Conservation (phyloP, 169 alveolate genomes). For the Eimeria praecox region DNA sequence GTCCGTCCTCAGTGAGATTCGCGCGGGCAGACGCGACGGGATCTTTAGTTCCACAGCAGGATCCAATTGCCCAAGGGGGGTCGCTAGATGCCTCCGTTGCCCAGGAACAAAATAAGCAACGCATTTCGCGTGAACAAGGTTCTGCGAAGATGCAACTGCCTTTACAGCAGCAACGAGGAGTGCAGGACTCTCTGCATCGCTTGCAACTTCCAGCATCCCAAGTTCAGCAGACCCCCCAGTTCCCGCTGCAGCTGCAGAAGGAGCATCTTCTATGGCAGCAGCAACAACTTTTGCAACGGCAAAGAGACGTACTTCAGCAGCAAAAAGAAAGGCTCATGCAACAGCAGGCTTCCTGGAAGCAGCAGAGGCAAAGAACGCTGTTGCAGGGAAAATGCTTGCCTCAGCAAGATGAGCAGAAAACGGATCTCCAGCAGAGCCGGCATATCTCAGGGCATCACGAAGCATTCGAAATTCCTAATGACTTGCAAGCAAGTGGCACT, state of each 20-base stretch:
- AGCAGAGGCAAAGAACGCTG: slow-evolving; percentile 35
- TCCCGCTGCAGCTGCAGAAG: slow-evolving; percentile 25
- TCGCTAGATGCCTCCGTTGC: not conserved
- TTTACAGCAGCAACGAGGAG: slow-evolving; percentile 25
- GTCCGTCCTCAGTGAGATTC: not conserved
- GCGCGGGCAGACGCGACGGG: not conserved
- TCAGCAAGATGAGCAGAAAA: not conserved
- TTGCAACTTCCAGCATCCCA: not conserved
- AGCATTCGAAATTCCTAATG: not conserved
- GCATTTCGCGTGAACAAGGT: not conserved
- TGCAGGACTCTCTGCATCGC: not conserved
- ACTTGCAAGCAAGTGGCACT: not conserved
- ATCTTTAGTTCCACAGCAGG: not conserved
- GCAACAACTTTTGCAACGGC: slow-evolving; percentile 64
- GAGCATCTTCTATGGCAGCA: slow-evolving; percentile 67
- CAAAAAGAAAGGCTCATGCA: slow-evolving; percentile 64
- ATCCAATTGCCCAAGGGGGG: not conserved
- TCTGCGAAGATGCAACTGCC: not conserved
- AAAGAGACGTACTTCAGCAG: slow-evolving; percentile 51
- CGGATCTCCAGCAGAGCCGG: not conserved
- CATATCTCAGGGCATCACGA: not conserved
- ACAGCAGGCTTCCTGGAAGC: slow-evolving; percentile 44
- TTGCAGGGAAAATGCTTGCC: not conserved
- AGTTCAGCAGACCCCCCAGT: not conserved
- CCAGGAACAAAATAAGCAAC: not conserved